Base-by-base conservation (phyloP, 441 rosid genomes). In the Croton setiger region DNA sequence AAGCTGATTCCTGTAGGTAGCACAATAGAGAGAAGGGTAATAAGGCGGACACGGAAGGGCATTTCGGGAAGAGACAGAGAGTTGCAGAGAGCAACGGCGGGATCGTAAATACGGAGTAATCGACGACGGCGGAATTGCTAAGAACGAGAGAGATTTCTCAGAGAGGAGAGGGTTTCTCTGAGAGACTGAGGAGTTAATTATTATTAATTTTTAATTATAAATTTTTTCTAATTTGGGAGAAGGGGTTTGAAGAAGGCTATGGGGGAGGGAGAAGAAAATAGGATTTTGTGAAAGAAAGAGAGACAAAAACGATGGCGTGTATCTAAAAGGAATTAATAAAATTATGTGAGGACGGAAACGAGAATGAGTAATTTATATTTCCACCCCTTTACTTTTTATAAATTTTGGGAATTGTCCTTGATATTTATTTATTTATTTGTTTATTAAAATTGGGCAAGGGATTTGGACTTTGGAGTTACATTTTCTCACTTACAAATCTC, bases 31-130 rank as follows among this genome's bases (percentile, higher is more conserved):
- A 17, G 15, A 59, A 49, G 39, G 27, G 66, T 52, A 18, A 65
- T 39, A 27, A 63, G 52, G 66, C 54, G 69, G 68, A 72, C 59
- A 49, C 27, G 75, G 79, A 72, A 70, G 75, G 80, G 62, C 81
- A 80, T 75, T 80, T 66, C 60, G 35, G 56, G 72, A 70, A 71
- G 5, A 56, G 20, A 31, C 9, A n/a, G n/a, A n/a, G n/a, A 47
- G 64, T 35, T 45, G 74, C 68, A 66, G 54, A 31, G 63, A 35
- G 51, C 64, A 58, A 37, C 69, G 81, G 75, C 74, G 69, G 71
- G 84, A 74, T 80, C 86, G 80, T 73, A 73, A 76, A 45, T 63
- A 51, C 41, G 71, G 9, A 64, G 48, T 4, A 75, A 76, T 53
- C n/a, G n/a, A n/a, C 78, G 59, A 69, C 52, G 68, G 82, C 67